Evolutionary conservation across 345 rosid genomes (phyloP).

Genomic region (Arabis alpina): DNA sequence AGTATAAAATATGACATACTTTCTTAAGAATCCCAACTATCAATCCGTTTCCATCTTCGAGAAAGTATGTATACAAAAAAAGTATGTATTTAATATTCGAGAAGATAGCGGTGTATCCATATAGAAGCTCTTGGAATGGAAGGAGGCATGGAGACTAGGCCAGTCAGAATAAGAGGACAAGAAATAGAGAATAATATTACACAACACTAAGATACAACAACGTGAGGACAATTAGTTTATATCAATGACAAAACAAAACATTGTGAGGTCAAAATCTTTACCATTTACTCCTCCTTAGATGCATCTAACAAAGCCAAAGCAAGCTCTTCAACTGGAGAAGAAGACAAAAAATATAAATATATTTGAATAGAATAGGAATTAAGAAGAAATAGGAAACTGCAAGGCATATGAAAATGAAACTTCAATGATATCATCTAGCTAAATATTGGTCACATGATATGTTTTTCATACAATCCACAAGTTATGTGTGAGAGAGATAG

Average conservation of each 20-base stretch:
- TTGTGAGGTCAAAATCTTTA: slow-evolving; percentile 25
- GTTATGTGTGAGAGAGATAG: slow-evolving; percentile 28
- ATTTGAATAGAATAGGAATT: not conserved
- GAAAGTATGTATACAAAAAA: not conserved
- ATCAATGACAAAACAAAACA: slow-evolving; percentile 27
- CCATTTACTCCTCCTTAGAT: slow-evolving; percentile 26
- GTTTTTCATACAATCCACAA: slow-evolving; percentile 30
- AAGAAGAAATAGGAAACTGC: not conserved
- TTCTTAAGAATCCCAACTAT: too few species aligned
- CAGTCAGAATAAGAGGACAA: slow-evolving; percentile 31
- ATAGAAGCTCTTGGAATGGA: slow-evolving; percentile 22
- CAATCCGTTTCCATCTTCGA: not conserved
- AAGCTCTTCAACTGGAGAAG: slow-evolving; percentile 18
- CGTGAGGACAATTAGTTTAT: slow-evolving; percentile 36
- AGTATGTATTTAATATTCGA: not conserved
- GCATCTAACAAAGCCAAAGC: slow-evolving; percentile 34
- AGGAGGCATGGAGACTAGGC: slow-evolving; percentile 33
- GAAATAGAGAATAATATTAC: slow-evolving; percentile 33
- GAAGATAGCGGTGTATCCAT: not conserved
- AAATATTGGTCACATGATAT: slow-evolving; percentile 39
- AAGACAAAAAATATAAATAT: slow-evolving; percentile 13
- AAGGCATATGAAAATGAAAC: slow-evolving; percentile 33
- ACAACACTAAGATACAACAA: slow-evolving; percentile 31
- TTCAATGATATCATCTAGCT: slow-evolving; percentile 23
- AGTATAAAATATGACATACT: too few species aligned